These are phyloP conservation scores for Colletotrichum sp. DNA, from an alignment of 2,329 filamentous ascomycete species.

Conservation along the genomic window DNA sequence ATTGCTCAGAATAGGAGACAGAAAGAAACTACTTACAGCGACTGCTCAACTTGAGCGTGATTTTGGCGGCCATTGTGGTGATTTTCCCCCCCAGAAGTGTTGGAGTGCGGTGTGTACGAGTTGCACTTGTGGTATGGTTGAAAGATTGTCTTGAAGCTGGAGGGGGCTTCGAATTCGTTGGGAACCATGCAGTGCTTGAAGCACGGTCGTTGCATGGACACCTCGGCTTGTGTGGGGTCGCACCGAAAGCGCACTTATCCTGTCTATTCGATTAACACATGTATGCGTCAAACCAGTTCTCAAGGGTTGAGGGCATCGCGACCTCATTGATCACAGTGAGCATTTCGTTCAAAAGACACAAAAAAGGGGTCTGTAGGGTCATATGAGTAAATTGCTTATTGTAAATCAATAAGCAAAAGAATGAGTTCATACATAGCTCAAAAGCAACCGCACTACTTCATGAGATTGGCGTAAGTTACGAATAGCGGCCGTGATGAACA, in stretches of 20 bases:
- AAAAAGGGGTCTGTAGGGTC: not conserved
- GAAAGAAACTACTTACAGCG: slow-evolving; percentile 32
- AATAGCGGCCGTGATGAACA: not conserved
- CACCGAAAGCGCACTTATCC: not conserved
- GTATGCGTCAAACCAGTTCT: not conserved
- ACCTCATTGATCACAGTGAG: not conserved
- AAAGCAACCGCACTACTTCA: not conserved
- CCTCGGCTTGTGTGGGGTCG: slow-evolving; percentile 3
- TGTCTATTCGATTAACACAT: not conserved
- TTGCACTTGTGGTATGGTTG: not conserved
- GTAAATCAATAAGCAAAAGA: not conserved
- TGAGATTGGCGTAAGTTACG: not conserved
- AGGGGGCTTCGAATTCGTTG: not conserved
- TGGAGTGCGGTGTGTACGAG: not conserved
- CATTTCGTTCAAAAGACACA: not conserved
- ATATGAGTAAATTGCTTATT: not conserved
- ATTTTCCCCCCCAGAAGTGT: not conserved
- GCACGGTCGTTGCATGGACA: slow-evolving; percentile 1
- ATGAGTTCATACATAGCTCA: not conserved
- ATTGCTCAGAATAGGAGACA: not conserved
- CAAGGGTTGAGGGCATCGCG: not conserved
- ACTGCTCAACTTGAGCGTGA: slow-evolving; percentile 47
- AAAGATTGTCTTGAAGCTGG: not conserved
- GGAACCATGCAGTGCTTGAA: slow-evolving; percentile 8
- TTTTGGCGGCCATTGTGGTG: slow-evolving; percentile 32